Conservation (phyloP, 306 rosid species). For the Lupinus albus region DNA sequence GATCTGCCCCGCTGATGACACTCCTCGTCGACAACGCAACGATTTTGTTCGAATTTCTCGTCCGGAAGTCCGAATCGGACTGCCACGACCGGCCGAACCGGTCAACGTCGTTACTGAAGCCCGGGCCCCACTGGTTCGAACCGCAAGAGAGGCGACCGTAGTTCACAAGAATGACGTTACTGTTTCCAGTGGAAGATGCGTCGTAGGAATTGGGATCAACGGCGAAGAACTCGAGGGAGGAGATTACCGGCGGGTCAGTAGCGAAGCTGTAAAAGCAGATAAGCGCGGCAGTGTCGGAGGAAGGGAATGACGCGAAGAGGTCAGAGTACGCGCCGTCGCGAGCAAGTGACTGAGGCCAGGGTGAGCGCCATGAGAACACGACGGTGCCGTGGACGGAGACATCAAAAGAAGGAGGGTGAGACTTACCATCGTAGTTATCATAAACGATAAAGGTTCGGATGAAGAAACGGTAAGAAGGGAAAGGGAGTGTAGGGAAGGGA, state of each 20-base stretch:
- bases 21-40: constrained; percentile 48
- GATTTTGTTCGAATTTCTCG: background rate
- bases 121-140: constrained; percentile 82
- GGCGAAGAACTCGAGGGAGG: constrained; percentile 68
- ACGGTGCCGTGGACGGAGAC: constrained; percentile 74
- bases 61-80: constrained; percentile 50
- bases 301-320: constrained; percentile 56
- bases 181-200: constrained; percentile 40
- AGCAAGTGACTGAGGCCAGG: constrained; percentile 67
- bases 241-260: constrained; percentile 84
- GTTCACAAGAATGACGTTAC: constrained; percentile 59
- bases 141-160: constrained; percentile 82
- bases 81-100: constrained; percentile 91
- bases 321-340: constrained; percentile 85
- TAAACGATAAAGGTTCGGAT: constrained; percentile 81
- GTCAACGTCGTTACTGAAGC: constrained; percentile 73
- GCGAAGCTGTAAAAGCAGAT: constrained; percentile 89
- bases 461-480: constrained; percentile 61
- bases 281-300: constrained; percentile 59
- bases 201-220: constrained; percentile 72
- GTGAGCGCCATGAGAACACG: constrained; percentile 90
- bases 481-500: constrained; percentile 49
- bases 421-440: constrained; percentile 92
- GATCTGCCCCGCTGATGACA: constrained; percentile 53
- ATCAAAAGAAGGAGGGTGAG: constrained; percentile 87